Conservation (phyloP, 2,329 filamentous ascomycete genomes). For the Seiridium cupressi region DNA sequence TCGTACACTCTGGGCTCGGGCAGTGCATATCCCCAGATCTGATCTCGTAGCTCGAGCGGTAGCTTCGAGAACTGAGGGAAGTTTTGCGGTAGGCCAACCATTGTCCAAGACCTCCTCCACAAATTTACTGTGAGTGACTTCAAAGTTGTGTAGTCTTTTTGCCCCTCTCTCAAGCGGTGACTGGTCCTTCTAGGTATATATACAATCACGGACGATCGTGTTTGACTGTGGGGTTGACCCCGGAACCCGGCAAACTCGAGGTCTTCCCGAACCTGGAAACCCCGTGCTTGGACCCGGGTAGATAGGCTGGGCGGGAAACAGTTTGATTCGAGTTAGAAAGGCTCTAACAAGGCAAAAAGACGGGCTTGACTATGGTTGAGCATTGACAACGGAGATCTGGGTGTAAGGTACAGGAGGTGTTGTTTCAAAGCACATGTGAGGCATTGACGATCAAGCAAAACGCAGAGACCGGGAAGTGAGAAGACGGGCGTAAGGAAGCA, state of each 20-base stretch:
- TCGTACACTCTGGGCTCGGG: slow-evolving; percentile 45
- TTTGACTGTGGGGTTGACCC: not conserved
- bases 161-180: not conserved
- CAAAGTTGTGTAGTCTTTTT: not conserved
- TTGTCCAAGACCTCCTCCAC: not conserved
- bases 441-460: slow-evolving; percentile 8
- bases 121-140: not conserved
- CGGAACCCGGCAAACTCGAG: not conserved
- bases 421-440: slow-evolving; percentile 4
- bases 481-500: not conserved
- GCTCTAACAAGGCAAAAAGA: not conserved
- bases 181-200: not conserved
- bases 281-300: not conserved
- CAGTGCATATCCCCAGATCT: slow-evolving; percentile 44
- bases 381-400: slow-evolving; percentile 2
- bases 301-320: not conserved
- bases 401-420: slow-evolving; percentile 3
- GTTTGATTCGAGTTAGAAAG: slow-evolving; percentile 8
- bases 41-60: slow-evolving; percentile 42
- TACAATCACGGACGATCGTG: not conserved
- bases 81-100: not conserved
- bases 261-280: not conserved
- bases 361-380: not conserved
- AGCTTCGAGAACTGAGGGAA: slow-evolving; percentile 32
- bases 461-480: not conserved